Base-by-base conservation (phyloP, 192 early-diverging fungal species). In the Glomus cerebriforme region DNA sequence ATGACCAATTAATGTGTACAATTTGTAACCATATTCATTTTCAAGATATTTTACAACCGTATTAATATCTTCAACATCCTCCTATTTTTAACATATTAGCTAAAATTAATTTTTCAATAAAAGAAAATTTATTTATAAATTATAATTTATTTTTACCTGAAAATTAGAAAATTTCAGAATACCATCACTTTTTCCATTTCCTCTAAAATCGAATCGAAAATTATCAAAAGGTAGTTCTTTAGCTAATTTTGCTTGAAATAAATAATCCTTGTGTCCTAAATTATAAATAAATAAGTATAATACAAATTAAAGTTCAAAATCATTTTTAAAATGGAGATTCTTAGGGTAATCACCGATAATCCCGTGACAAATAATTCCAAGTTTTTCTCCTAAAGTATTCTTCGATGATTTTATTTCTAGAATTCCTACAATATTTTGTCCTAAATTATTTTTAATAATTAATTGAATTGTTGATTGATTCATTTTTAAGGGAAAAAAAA, bases 121-220 rank as follows among this genome's bases (percentile, higher is more conserved):
- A n/a, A n/a, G n/a, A n/a, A n/a, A n/a, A n/a, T n/a, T n/a, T 39
- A 7, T 39, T 39, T 39, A 7, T 39, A 5, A 5, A 5, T 39
- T 39, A 5, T 39, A 5, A 5, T 45, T 45, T 49, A 15, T 49
- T 17, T 49, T 17, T 49, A 49, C 47, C 47, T 49, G 47, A 17
- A 85, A 79, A 74, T 82, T 79, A 8, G 77, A 77, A 62, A 75
- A 83, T 19, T 65, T 32, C 2, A 78, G 26, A 45, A 75, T 32
- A 26, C 83, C 83, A 59, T 78, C 74, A 47, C 81, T 82, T 9
- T 85, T 76, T 26, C 81, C 83, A 72, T 81, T 78, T n/a, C 83
- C 83, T n/a, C 82, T 34, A 54, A 85, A 81, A 77, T 83, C 82
- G 35, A 85, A 81, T 67, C 84, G 80, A 77, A 81, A 83, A 39